Evolutionary conservation across 2,329 filamentous ascomycete genomes (phyloP).

Genomic region (Neonectria sp.): DNA sequence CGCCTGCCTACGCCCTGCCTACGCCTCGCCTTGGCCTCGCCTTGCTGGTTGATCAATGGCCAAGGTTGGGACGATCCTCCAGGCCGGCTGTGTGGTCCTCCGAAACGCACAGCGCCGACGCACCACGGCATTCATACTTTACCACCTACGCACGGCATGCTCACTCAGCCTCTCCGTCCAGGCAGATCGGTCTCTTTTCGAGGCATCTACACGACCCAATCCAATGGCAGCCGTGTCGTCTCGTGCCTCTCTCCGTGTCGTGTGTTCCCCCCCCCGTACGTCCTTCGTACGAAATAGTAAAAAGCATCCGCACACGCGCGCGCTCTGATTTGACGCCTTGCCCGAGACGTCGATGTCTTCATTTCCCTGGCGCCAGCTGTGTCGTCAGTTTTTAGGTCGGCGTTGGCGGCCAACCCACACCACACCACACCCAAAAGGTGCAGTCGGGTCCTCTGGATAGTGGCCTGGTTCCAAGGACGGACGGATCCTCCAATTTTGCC

Average conservation of each 20-base stretch:
- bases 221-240: constrained; percentile 3
- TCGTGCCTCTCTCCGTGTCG: background rate
- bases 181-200: background rate
- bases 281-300: constrained; percentile 1
- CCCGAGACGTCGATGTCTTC: constrained; percentile 39
- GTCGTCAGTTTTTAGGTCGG: constrained; percentile 29
- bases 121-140: constrained; percentile 16
- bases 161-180: constrained; percentile 20
- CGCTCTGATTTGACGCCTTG: constrained; percentile 35
- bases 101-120: constrained; percentile 16
- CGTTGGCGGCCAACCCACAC: constrained; percentile 13
- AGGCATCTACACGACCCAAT: background rate
- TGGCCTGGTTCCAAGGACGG: background rate
- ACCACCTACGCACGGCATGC: constrained; percentile 20
- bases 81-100: constrained; percentile 6
- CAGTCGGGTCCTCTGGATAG: background rate
- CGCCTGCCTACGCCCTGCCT: background rate
- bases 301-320: constrained; percentile 1
- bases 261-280: background rate
- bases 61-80: constrained; percentile 4
- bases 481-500: too few relatives aligned
- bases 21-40: background rate
- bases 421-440: background rate
- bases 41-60: background rate
- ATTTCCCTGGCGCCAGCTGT: constrained; percentile 36